A percentile compares a stretch with the other conserved stretches of the same genome.
Conservation (phyloP, 768 basidiomycete genomes). For the Phanerochaete sordida region DNA sequence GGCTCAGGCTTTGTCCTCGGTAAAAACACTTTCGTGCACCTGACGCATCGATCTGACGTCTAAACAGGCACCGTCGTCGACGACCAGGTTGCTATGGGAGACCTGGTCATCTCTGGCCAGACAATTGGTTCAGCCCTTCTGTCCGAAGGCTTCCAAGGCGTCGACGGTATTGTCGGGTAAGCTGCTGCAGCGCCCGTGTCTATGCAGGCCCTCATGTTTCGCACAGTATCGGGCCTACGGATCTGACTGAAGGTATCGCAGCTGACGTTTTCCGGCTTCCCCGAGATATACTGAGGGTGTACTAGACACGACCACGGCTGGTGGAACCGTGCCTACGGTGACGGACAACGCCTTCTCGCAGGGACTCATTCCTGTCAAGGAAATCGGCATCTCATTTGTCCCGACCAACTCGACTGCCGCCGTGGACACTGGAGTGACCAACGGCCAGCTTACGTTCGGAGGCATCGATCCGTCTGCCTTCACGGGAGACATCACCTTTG, state of each 20-base stretch:
- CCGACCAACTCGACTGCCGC: constrained; percentile 15
- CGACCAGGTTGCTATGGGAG: constrained; percentile 48
- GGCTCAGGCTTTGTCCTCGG: constrained; percentile 17
- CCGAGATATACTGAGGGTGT: neutral
- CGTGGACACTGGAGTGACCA: neutral
- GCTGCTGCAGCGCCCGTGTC: too few species aligned
- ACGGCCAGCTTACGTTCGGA: constrained; percentile 8
- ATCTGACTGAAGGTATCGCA: constrained; percentile 44
- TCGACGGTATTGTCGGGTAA: constrained; percentile 13
- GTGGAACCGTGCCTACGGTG: neutral
- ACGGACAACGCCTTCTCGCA: constrained; percentile 5
- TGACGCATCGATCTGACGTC: neutral
- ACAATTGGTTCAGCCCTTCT: constrained; percentile 6
- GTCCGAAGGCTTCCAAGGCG: constrained; percentile 4
- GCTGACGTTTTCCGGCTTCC: constrained; percentile 9
- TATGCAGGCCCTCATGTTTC: neutral
- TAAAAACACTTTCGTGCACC: neutral
- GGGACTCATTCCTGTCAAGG: neutral
- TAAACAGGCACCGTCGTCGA: constrained; percentile 24
- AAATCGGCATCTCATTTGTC: constrained; percentile 4
- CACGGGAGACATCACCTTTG: neutral
- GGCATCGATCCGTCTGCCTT: constrained; percentile 1
- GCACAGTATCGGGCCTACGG: constrained; percentile 56
- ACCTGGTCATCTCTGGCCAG: neutral
- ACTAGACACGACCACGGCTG: constrained; percentile 27